Evolutionary conservation across 306 rosid genomes (phyloP).

Genomic region (Vigna trinervia): DNA sequence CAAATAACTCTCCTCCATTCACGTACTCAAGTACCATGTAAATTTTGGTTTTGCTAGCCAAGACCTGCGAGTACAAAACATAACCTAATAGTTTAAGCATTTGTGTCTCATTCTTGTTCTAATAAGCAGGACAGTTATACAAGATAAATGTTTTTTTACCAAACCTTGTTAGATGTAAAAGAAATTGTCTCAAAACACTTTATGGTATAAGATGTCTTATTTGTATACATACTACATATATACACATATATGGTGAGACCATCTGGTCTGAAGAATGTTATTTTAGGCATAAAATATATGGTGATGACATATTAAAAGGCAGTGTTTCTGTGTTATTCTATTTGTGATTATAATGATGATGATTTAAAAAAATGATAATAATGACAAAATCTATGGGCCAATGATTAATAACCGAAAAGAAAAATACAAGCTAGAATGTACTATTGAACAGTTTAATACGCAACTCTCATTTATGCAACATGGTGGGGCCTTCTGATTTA

Average conservation of each 20-base stretch:
- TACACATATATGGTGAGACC: background rate
- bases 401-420: background rate
- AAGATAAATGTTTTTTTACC: too few relatives aligned
- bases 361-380: background rate
- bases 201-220: too few relatives aligned
- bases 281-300: background rate
- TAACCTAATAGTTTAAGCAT: too few relatives aligned
- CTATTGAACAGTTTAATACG: background rate
- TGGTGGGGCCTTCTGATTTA: background rate
- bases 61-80: slow-evolving; percentile 62
- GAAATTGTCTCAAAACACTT: too few relatives aligned
- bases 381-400: background rate
- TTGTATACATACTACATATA: too few relatives aligned
- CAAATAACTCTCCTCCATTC: slow-evolving; percentile 83
- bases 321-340: too few relatives aligned
- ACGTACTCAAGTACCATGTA: slow-evolving; percentile 89
- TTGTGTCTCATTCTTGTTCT: too few relatives aligned
- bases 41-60: slow-evolving; percentile 92
- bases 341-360: background rate
- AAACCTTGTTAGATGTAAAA: too few relatives aligned
- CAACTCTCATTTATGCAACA: background rate
- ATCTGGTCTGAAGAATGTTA: background rate
- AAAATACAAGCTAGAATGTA: background rate
- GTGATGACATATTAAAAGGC: background rate
- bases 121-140: too few relatives aligned